Base-by-base conservation (phyloP, 306 rosid species). In the Macrotyloma uniflorum region DNA sequence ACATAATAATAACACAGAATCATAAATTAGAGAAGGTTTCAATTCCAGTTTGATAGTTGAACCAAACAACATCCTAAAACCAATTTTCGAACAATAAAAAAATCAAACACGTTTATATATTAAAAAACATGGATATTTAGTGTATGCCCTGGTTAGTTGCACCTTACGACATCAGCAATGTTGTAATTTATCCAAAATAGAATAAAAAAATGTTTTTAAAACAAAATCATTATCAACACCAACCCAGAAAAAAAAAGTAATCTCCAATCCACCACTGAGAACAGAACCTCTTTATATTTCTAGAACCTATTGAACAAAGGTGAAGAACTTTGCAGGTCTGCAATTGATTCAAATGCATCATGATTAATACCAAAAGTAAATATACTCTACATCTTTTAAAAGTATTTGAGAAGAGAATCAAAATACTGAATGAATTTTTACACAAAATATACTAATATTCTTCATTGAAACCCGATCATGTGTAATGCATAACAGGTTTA, bases 401-500 rank as follows among this genome's bases (percentile, higher is more conserved):
- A 69, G 53, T 53, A 69, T 15, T 51, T 61, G 61, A 38, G 10
- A 57, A 5, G 53, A 36, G 22, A 33, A 68, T 75, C 28, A 33
- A 19, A n/a, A 55, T 6, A 33, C 14, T 20, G 0, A 2, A 16
- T 19, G 50, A 43, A 38, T 59, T 75, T 70, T 62, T 59, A 18
- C 19, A 47, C 3, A 12, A 57, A 51, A 59, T 58, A 59, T 46
- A 36, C 4, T 14, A 59, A 32, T 8, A 67, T 64, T 53, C 0
- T n/a, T 19, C 14, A 55, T 23, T 23, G 66, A 67, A 81, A 36
- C 16, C 38, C 10, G 1, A 75, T 86, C 87, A 88, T 16, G 28
- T 85, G 75, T 88, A 88, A 80, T 86, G 42, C 33, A 90, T 90
- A 11, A 90, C 87, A 64, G 95, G 95, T 65, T 77, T 85, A 79